phyloP scores from a whole-genome alignment of 1,284 basidiomycete genomes.

The Sporisorium exsertum region DNA sequence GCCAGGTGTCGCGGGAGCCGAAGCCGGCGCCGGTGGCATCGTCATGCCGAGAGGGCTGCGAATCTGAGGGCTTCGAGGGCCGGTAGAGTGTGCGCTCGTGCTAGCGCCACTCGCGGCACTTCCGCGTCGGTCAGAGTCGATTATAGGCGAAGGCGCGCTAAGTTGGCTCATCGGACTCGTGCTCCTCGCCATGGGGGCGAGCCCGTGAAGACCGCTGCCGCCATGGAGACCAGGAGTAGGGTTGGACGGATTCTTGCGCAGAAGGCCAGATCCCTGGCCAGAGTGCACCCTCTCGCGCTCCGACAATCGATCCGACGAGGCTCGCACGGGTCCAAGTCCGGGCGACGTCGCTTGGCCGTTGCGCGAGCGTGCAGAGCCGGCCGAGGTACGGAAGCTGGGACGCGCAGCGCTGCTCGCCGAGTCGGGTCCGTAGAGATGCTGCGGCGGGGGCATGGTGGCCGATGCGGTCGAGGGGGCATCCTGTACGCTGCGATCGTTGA shows the following conservation, averaged over 20 bases:
- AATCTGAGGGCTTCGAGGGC: constrained; percentile 31
- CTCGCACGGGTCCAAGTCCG: constrained; percentile 48
- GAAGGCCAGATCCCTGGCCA: constrained; percentile 49
- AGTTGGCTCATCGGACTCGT: constrained; percentile 40
- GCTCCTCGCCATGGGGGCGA: constrained; percentile 41
- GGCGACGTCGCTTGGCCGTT: constrained; percentile 39
- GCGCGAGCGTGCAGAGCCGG: constrained; percentile 35
- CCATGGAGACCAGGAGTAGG: constrained; percentile 57
- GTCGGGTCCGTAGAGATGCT: constrained; percentile 16
- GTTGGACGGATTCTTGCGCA: constrained; percentile 64
- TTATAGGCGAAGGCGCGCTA: constrained; percentile 31
- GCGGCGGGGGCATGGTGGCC: constrained; percentile 6
- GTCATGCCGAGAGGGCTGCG: constrained; percentile 36
- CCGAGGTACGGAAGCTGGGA: constrained; percentile 37
- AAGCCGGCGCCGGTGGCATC: constrained; percentile 13
- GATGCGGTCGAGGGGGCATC: constrained; percentile 5
- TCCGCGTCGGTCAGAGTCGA: constrained; percentile 17
- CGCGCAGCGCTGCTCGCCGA: constrained; percentile 14
- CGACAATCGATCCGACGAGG: constrained; percentile 57
- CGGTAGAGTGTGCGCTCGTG: constrained; percentile 25
- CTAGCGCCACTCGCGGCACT: constrained; percentile 38
- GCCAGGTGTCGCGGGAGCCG: constrained; percentile 27
- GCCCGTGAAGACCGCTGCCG: constrained; percentile 41
- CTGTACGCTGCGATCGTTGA: constrained; percentile 7
- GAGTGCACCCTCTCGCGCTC: constrained; percentile 50